A percentile compares a stretch with the other conserved stretches of the same genome.
Conservation (phyloP, 306 rosid species). For the Rosa multiflora region DNA sequence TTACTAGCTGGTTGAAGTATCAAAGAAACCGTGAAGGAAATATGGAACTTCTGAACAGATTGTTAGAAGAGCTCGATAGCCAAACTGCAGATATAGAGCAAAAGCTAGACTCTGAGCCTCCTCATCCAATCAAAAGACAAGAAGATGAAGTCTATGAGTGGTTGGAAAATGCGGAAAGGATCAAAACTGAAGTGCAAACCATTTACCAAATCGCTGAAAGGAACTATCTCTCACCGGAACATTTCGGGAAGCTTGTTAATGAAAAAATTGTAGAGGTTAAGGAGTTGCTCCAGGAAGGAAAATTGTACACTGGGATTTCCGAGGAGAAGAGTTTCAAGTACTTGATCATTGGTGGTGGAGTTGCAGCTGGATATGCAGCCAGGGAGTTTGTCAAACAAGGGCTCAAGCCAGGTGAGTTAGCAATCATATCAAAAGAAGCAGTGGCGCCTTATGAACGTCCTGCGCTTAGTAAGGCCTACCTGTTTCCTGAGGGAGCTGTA, state of each 20-base stretch:
- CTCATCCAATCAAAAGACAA: constrained; percentile 2
- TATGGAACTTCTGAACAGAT: constrained; percentile 22
- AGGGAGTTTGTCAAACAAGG: constrained; percentile 43
- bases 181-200: constrained; percentile 18
- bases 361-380: constrained; percentile 56
- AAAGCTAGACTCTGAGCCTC: constrained; percentile 1
- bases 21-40: constrained; percentile 27
- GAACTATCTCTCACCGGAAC: constrained; percentile 10
- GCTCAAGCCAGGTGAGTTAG: constrained; percentile 33
- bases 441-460: constrained; percentile 56
- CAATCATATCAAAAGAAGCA: constrained; percentile 42
- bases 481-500: constrained; percentile 34
- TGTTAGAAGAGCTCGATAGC: constrained; percentile 24
- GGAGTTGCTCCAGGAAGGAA: constrained; percentile 36
- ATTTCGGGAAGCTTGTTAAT: constrained; percentile 26
- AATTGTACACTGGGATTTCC: not conserved
- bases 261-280: constrained; percentile 30
- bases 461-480: constrained; percentile 42
- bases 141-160: constrained; percentile 24
- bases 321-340: constrained; percentile 26
- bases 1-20: constrained; percentile 15
- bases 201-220: constrained; percentile 15
- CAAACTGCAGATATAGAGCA: constrained; percentile 24
- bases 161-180: constrained; percentile 26
- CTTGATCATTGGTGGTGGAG: constrained; percentile 50